Evolutionary conservation across 352 stramenopile species (phyloP), one percentile per base, ranked within the genome.

Genomic region (Pythium phragmitis): DNA sequence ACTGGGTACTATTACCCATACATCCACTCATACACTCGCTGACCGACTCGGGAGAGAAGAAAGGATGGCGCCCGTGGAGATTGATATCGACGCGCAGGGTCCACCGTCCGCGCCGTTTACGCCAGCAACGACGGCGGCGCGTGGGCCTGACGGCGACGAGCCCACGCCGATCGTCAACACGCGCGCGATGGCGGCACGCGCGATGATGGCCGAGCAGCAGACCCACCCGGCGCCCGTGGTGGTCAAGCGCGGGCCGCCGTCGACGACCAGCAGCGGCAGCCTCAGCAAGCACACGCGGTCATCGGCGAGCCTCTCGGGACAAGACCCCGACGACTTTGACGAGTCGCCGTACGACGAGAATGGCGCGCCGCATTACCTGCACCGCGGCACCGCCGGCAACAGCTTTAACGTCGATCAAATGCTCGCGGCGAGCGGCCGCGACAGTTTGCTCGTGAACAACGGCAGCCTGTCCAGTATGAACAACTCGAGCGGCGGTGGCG

Each of bases 351-450:
- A 74, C 37, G 60, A 70, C 41, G 16, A n/a, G 34, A 33, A 28
- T 28, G 26, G 61, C 65, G 39, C 60, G 53, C 41, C 61, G 75
- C 41, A 57, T 72, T 48, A 65, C 73, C 39, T 64, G 68, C 41
- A 86, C 39, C 48, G 48, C 30, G 48, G 48, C 16, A 7, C 26
- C 16, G 48, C 48, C 8, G 30, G 30, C 23, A 55, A 69, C 57
- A 86, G 77, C 75, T 90, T 86, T 55, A 82, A 85, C 60, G 72
- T 86, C 26, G 75, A 88, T 52, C 74, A 88, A 41, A 82, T 82
- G 63, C 78, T 86, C 82, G 72, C 70, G 69, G 50, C 21, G 21
- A 77, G 65, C 46, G 76, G 80, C 41, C 81, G 81, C 33, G 81
- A 90, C 64, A 87, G 77, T 43, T 65, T 90, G 28, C 37, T 67